phyloP scores from a whole-genome alignment of 176 grass and related monocot species.

The Dendrocalamus sinicus region DNA sequence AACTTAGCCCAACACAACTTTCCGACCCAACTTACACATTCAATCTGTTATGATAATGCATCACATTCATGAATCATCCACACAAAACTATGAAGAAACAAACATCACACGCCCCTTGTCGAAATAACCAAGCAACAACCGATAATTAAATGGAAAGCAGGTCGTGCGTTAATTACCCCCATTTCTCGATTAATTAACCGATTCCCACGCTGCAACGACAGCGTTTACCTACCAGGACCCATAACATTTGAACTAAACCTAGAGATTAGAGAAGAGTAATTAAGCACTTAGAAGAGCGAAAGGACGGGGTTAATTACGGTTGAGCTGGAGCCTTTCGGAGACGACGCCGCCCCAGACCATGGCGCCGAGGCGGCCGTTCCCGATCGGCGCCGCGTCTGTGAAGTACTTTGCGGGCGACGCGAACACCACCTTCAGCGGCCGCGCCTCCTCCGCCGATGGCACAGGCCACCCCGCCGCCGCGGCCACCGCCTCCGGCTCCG shows the following conservation, averaged over 20 bases:
- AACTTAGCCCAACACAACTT: neutral
- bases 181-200: neutral
- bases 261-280: neutral
- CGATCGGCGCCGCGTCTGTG: slow-evolving; percentile 82
- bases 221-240: neutral
- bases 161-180: neutral
- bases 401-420: slow-evolving; percentile 61
- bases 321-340: slow-evolving; percentile 84
- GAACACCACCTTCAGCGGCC: slow-evolving; percentile 78
- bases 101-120: neutral
- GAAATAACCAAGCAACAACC: neutral
- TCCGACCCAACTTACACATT: neutral
- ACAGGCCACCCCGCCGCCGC: slow-evolving; percentile 37
- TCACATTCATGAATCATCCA: neutral
- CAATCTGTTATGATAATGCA: neutral
- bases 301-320: slow-evolving; percentile 51
- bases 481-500: slow-evolving; percentile 51
- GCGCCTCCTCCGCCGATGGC: slow-evolving; percentile 14
- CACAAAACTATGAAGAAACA: neutral
- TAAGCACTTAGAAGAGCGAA: neutral
- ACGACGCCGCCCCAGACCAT: slow-evolving; percentile 89
- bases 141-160: neutral
- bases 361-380: slow-evolving; percentile 79
- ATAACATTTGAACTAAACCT: neutral
- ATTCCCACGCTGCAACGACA: neutral